Percentiles rank a stretch among this genome's conserved stretches.
Evolutionary conservation across 2,329 filamentous ascomycete species (phyloP).

Genomic region (Paraconiothyrium sp.): DNA sequence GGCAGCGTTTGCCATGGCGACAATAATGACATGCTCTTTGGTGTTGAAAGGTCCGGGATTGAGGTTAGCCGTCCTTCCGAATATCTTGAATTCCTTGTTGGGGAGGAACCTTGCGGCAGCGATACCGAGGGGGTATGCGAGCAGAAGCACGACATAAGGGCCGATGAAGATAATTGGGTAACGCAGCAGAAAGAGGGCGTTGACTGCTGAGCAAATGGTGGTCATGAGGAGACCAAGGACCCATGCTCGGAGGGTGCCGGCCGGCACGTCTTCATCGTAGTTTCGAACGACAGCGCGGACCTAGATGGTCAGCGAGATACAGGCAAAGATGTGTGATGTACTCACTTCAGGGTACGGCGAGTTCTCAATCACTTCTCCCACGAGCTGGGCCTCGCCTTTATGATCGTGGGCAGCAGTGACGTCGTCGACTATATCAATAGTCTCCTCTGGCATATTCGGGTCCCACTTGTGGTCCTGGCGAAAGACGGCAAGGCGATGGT

Average conservation of each 20-base stretch:
- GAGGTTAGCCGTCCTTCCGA: conserved; percentile 65
- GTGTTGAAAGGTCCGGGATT: conserved; percentile 68
- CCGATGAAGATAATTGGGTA: conserved; percentile 42
- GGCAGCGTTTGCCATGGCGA: conserved; percentile 71
- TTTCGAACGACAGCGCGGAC: conserved; percentile 25
- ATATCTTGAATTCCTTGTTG: conserved; percentile 61
- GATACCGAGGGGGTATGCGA: conserved; percentile 56
- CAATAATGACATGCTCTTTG: conserved; percentile 70
- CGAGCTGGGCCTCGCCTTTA: not conserved
- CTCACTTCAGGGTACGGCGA: conserved; percentile 22
- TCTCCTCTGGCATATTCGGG: conserved; percentile 21
- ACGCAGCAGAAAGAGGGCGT: conserved; percentile 42
- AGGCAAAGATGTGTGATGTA: not conserved
- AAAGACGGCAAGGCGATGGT: conserved; percentile 5
- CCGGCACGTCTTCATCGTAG: conserved; percentile 28
- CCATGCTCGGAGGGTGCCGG: conserved; percentile 45
- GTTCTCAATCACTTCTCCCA: conserved; percentile 20
- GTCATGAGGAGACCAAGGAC: conserved; percentile 39
- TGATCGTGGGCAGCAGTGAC: conserved; percentile 16
- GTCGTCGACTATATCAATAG: conserved; percentile 14
- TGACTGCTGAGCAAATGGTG: conserved; percentile 36
- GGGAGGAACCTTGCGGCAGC: conserved; percentile 66
- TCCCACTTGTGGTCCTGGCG: conserved; percentile 19
- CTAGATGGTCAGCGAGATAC: conserved; percentile 1
- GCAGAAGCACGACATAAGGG: conserved; percentile 47